phyloP scores from a whole-genome alignment of 2,329 filamentous ascomycete genomes.

The Geoglossum cookeanum region DNA sequence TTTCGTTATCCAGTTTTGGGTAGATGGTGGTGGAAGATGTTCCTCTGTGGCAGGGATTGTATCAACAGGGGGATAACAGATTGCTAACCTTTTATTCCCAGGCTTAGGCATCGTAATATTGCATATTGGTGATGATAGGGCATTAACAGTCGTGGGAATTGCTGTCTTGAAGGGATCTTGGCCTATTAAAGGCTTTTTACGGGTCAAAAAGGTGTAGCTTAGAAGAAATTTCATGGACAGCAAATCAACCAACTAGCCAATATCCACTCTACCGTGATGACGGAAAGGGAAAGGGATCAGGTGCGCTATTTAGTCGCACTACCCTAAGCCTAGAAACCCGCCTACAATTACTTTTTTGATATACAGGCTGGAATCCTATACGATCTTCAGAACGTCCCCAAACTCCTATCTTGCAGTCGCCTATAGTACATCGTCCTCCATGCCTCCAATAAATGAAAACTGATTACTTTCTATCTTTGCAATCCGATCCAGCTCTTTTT shows the following conservation, averaged over 20 bases:
- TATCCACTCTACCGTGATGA: too few relatives aligned
- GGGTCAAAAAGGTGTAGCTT: background rate
- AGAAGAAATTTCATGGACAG: background rate
- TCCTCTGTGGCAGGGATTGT: background rate
- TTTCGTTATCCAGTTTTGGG: background rate
- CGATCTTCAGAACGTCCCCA: background rate
- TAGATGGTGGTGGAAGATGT: background rate
- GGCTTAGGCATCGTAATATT: background rate
- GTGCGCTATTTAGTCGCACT: background rate
- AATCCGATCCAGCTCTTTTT: conserved; percentile 73
- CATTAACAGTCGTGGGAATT: background rate
- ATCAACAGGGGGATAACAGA: background rate
- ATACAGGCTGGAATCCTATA: background rate
- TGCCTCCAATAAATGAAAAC: conserved; percentile 47
- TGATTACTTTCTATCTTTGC: conserved; percentile 76
- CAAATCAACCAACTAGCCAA: background rate
- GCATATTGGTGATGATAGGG: background rate
- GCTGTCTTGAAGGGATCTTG: background rate
- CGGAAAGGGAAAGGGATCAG: too few relatives aligned
- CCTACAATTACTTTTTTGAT: background rate
- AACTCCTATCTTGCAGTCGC: background rate
- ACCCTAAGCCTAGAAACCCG: background rate
- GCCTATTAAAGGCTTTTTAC: background rate
- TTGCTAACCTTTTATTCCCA: background rate
- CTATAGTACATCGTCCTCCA: conserved; percentile 14